Evolutionary conservation across 176 grass and related monocot species (phyloP).

Genomic region (Carex myosuroides): DNA sequence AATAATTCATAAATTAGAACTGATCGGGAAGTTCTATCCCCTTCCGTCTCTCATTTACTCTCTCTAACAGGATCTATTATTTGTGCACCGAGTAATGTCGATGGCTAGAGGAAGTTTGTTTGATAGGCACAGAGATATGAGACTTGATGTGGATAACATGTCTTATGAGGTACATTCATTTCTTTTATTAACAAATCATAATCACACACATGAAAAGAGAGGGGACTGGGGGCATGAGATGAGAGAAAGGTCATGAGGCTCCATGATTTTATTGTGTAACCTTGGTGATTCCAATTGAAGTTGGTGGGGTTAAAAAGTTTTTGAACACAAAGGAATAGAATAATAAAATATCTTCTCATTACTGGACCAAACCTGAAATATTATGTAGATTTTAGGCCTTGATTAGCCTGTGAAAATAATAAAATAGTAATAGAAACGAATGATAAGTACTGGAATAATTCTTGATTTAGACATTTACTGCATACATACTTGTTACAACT

Average conservation of each 20-base stretch:
- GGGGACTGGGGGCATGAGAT: not conserved
- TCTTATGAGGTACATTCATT: slow-evolving; percentile 68
- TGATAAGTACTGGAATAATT: not conserved
- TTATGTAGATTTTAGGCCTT: not conserved
- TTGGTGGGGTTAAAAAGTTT: not conserved
- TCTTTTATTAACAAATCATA: not conserved
- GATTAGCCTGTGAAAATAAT: not conserved
- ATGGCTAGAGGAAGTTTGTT: slow-evolving; percentile 52
- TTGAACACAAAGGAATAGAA: not conserved
- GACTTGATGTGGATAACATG: slow-evolving; percentile 98
- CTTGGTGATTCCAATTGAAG: not conserved
- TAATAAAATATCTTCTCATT: not conserved
- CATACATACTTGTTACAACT: not conserved
- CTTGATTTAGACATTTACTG: not conserved
- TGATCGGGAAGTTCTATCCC: not conserved
- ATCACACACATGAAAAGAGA: not conserved
- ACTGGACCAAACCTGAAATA: not conserved
- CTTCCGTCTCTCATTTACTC: not conserved
- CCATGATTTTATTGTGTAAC: not conserved
- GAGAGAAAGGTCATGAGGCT: not conserved
- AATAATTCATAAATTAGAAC: not conserved
- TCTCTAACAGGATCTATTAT: slow-evolving; percentile 45
- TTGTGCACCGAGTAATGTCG: slow-evolving; percentile 41
- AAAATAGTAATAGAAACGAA: not conserved
- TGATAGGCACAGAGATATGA: slow-evolving; percentile 82